Evolutionary conservation across 352 stramenopile species (phyloP).

Genomic region (Pythium angustatum): DNA sequence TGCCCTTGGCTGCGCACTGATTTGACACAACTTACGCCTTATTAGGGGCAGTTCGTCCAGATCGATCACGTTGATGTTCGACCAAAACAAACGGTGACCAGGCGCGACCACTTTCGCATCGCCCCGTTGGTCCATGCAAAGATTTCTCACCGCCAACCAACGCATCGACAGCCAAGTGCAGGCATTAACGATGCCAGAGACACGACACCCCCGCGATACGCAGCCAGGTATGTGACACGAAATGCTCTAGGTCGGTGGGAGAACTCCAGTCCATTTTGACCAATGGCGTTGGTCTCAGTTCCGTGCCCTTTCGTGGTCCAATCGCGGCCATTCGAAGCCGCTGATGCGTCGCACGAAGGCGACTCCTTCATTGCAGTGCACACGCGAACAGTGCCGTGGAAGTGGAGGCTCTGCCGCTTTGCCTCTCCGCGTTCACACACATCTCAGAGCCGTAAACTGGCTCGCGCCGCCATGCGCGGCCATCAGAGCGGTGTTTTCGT

Average conservation of each 20-base stretch:
- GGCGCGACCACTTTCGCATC: background rate
- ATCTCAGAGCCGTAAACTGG: background rate
- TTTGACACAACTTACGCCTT: conserved; percentile 2
- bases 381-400: too few relatives aligned
- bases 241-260: conserved; percentile 24
- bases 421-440: background rate
- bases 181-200: background rate
- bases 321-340: too few relatives aligned
- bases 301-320: conserved; percentile 24
- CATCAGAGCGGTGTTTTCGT: background rate
- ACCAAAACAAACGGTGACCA: background rate
- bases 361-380: too few relatives aligned
- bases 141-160: background rate
- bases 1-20: conserved; percentile 11
- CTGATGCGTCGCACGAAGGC: too few relatives aligned
- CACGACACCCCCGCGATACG: background rate
- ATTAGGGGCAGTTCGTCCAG: background rate
- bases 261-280: conserved; percentile 11
- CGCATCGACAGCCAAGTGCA: background rate
- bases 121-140: background rate
- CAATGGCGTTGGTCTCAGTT: conserved; percentile 2
- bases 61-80: background rate
- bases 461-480: background rate
- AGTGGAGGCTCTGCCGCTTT: background rate
- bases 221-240: conserved; percentile 24